Evolutionary conservation across 805 yeast species (phyloP), one percentile per base, ranked within the genome.

Genomic region (Teunomyces tritomae): DNA sequence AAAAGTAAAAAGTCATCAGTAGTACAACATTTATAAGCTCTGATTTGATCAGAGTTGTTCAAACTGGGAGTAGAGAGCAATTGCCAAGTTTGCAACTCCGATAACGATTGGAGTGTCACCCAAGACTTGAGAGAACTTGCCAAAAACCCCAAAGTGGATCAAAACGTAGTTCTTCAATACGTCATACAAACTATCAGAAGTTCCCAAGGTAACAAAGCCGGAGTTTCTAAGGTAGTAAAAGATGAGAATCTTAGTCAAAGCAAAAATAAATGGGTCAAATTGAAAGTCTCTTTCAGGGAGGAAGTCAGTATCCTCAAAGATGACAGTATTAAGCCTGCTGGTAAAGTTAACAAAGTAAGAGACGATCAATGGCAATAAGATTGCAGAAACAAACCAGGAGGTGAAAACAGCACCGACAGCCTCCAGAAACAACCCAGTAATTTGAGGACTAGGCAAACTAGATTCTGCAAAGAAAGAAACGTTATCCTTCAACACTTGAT

Each of bases 291-390:
- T 68, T 39, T 48, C 53, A 39, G 67, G 54, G 39, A 64, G 57
- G 26, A 59, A 62, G 28, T 65, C 71, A 33, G 65, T 71, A 43
- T 62, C 68, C 52, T 67, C 69, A 46, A 64, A 57, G 24, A 59
- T 63, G 43, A 68, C 61, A 40, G 45, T 48, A 16, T 48, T 47
- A 33, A 66, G 62, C 58, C 76, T 65, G 60, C 71, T 66, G 48
- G 82, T 67, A 57, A 78, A 78, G 64, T 80, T 80, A 56, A 80
- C 56, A 64, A 77, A 80, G 64, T 76, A 80, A 13, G 83, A 74
- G 30, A 65, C 54, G 35, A 68, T 28, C 49, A 67, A 59, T 34
- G 85, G 85, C 28, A 73, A 46, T 5, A 63, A 50, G 35, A 75
- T 58, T 5, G 81, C 64, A 41, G 65, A 57, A 4, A 70, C 32